These are phyloP conservation scores for Yamadazyma friedrichii DNA, from an alignment of 1,139 yeast genomes.

Conservation along the genomic window DNA sequence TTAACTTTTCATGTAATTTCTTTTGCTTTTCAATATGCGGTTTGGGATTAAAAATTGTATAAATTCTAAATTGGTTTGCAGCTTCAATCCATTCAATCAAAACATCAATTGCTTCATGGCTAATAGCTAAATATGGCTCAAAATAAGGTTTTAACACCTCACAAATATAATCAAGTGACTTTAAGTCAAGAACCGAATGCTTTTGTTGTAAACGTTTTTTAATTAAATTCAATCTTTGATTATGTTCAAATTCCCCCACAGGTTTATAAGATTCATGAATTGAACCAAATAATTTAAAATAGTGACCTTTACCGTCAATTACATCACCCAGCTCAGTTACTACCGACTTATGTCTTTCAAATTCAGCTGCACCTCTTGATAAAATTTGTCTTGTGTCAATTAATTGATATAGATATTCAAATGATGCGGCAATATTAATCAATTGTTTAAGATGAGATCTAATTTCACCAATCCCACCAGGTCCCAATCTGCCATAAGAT, in stretches of 20 bases:
- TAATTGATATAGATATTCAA: conserved; percentile 31
- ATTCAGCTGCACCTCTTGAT: conserved; percentile 17
- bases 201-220: conserved; percentile 21
- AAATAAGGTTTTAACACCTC: conserved; percentile 20
- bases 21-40: conserved; percentile 18
- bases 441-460: conserved; percentile 25
- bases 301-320: conserved; percentile 17
- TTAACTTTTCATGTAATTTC: conserved; percentile 19
- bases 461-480: conserved; percentile 28
- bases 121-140: conserved; percentile 18
- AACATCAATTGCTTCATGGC: conserved; percentile 19
- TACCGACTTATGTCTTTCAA: conserved; percentile 18
- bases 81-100: conserved; percentile 26
- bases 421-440: conserved; percentile 25
- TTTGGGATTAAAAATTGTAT: conserved; percentile 16
- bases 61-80: conserved; percentile 30
- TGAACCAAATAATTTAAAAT: conserved; percentile 22
- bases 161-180: conserved; percentile 29
- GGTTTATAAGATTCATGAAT: conserved; percentile 30
- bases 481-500: conserved; percentile 30
- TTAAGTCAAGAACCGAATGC: conserved; percentile 16
- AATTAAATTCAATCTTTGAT: conserved; percentile 21
- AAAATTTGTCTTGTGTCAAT: conserved; percentile 24
- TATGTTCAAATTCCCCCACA: conserved; percentile 32
- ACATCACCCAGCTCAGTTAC: conserved; percentile 3